A percentile compares a stretch with the other conserved stretches of the same genome.
Conservation (phyloP, 2,329 filamentous ascomycete species). For the Aspergillus ochraceoroseus region DNA sequence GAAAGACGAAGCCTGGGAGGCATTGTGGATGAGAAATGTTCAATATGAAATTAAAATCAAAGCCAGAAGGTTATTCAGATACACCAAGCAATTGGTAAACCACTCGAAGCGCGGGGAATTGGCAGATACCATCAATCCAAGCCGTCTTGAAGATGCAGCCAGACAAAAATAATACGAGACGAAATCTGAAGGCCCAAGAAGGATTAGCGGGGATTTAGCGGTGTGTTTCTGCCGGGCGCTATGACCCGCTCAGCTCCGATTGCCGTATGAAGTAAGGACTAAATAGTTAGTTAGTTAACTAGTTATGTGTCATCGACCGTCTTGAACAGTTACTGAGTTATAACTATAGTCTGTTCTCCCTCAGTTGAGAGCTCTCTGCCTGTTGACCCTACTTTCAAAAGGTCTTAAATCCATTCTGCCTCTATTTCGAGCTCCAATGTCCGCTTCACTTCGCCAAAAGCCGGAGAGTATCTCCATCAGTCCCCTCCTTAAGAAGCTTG, state of each 20-base stretch:
- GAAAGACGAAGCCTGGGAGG: slow-evolving; percentile 50
- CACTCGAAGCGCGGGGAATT: slow-evolving; percentile 4
- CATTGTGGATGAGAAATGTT: slow-evolving; percentile 41
- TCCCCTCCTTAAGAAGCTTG: slow-evolving; percentile 46
- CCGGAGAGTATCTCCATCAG: slow-evolving; percentile 45
- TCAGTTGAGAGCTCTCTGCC: not conserved
- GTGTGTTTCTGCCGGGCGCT: slow-evolving; percentile 24
- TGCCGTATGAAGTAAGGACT: too few species aligned
- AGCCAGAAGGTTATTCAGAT: not conserved
- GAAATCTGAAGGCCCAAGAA: slow-evolving; percentile 18
- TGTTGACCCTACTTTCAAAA: not conserved
- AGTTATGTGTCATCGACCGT: slow-evolving; percentile 16
- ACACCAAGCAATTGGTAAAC: not conserved
- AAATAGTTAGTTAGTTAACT: too few species aligned
- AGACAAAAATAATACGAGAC: slow-evolving; percentile 19
- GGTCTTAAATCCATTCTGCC: not conserved
- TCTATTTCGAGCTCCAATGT: slow-evolving; percentile 16
- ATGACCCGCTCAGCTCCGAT: too few species aligned
- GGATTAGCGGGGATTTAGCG: slow-evolving; percentile 20
- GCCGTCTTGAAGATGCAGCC: slow-evolving; percentile 4
- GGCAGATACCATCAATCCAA: slow-evolving; percentile 10
- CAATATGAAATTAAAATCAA: not conserved
- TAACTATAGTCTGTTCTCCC: slow-evolving; percentile 4
- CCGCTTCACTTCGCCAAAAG: slow-evolving; percentile 25
- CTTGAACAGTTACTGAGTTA: not conserved